Base-by-base conservation (phyloP, 192 early-diverging fungal genomes). In the Umbelopsis ramanniana region DNA sequence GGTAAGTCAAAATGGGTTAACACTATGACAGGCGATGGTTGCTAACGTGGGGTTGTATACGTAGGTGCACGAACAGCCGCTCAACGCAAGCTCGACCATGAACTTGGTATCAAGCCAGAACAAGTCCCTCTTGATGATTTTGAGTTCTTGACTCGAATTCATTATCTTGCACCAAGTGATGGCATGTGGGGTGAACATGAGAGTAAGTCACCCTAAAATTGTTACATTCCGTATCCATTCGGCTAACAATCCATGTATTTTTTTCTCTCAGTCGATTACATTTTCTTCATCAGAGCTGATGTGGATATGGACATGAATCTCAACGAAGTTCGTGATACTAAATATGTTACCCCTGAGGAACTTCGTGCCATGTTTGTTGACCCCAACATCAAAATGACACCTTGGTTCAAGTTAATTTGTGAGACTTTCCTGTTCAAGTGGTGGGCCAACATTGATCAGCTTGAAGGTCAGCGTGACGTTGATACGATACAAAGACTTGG, bases 121-220 rank as follows among this genome's bases (percentile, higher is more conserved):
- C 87, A 96, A 75, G 91, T 98, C 11, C 92, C 92, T 4, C 63
- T 96, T 76, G 94, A 97, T 19, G 72, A 89, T 45, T 90, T 99
- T 76, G 72, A 92, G 71, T 99, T 91, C 79, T 84, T 99, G 77
- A 99, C 97, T 17, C 86, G 93, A 47, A 97, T 99, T 63, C 97
- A 99, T 73, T 99, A 99, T 79, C 70, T 96, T 72, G 96, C 97
- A 23, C 93, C 94, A n/a, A 94, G 92, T 22, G 94, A 99, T 71
- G 95, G 95, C 23, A 70, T 93, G 69, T 99, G 97, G 97, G 97
- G 97, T n/a, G 97, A 99, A 82, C 97, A 99, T 78, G 97, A 99
- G 84, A 78, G 83, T 82, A 80, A 55, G 69, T 46, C 12, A n/a
- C n/a, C 21, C 4, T 48, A n/a, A n/a, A n/a, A n/a, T n/a, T n/a